phyloP scores from a whole-genome alignment of 495 filamentous ascomycete genomes.

The Patellaria atrata region DNA sequence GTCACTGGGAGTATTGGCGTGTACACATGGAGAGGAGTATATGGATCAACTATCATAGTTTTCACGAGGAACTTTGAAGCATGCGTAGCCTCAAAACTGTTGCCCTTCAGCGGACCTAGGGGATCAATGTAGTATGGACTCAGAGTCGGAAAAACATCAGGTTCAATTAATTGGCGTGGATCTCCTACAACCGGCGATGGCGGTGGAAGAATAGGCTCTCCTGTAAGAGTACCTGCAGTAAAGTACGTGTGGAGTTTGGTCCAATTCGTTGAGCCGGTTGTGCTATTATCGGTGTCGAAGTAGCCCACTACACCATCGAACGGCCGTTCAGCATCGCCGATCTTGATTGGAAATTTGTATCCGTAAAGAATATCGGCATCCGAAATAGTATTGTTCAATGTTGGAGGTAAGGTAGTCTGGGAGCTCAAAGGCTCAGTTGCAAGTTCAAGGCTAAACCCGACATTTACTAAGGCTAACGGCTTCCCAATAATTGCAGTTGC shows the following conservation, averaged over 20 bases:
- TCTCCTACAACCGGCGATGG: no score
- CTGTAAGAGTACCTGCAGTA: no score
- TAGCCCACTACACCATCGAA: slow-evolving; percentile 11
- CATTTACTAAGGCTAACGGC: slow-evolving; percentile 11
- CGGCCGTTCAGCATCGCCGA: slow-evolving; percentile 5
- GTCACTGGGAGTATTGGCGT: slow-evolving; percentile 26
- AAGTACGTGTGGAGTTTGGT: slow-evolving; percentile 6
- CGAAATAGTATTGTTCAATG: no score
- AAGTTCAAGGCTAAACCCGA: slow-evolving; percentile 10
- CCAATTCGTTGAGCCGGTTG: slow-evolving; percentile 12
- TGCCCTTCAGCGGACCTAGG: no score
- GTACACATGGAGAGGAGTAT: slow-evolving; percentile 29
- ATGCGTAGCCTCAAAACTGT: no score
- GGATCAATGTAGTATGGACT: no score
- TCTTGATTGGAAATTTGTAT: slow-evolving; percentile 7
- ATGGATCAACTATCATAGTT: slow-evolving; percentile 33
- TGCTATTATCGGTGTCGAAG: slow-evolving; percentile 4
- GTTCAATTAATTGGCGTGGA: no score
- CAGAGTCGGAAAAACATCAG: no score
- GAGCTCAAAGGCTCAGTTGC: background rate
- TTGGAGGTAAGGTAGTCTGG: background rate
- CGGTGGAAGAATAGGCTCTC: no score
- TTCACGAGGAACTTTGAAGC: slow-evolving; percentile 1
- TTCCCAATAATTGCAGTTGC: slow-evolving; percentile 7
- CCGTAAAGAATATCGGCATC: background rate